Base-by-base conservation (phyloP, 2,329 filamentous ascomycete genomes). In the Alternaria postmessia region DNA sequence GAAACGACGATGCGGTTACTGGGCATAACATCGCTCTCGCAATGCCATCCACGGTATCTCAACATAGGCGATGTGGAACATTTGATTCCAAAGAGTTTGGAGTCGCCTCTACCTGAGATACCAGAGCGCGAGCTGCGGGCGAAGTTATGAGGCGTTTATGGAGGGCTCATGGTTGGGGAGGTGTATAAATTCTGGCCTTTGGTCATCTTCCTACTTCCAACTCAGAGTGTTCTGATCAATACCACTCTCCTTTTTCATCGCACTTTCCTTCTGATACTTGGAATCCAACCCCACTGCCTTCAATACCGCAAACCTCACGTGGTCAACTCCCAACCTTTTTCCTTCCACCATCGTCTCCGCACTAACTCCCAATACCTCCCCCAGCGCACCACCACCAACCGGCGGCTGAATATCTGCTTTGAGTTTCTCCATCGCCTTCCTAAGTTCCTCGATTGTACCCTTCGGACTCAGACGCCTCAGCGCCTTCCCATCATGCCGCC, bases 261-360 rank as follows among this genome's bases (percentile, higher is more conserved):
- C 46, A 7, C 38, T 36, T 14, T 58, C 42, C 14, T 48, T 58
- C 20, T 44, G 49, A 9, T 51, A 59, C 38, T 43, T 46, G 16
- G 22, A 28, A 22, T 72, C 65, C 42, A 72, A 12, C 7, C 68
- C 70, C 11, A 59, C 85, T 41, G 89, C 89, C 63, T 83, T 82
- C 61, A 92, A 71, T 53, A 91, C 85, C 3, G 88, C 86, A 84
- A 86, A 90, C 54, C 88, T 79, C 9, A 92, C 74, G 59, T 86
- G 83, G 74, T 87, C 84, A 43, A 91, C 81, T 0, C 89, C 89
- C 51, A 89, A 68, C 59, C 81, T 82, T 57, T 80, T 80, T 30
- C 81, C 82, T 26, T 78, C 78, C 3, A 80, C 78, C 48, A 85
- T 62, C 26, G 79, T 84, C 70, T 85, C 82, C 2, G 83, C 79